Percentiles rank a stretch among this genome's conserved stretches.
Evolutionary conservation across 2,329 filamentous ascomycete species (phyloP).

Genomic region (Alternaria tenuissima): DNA sequence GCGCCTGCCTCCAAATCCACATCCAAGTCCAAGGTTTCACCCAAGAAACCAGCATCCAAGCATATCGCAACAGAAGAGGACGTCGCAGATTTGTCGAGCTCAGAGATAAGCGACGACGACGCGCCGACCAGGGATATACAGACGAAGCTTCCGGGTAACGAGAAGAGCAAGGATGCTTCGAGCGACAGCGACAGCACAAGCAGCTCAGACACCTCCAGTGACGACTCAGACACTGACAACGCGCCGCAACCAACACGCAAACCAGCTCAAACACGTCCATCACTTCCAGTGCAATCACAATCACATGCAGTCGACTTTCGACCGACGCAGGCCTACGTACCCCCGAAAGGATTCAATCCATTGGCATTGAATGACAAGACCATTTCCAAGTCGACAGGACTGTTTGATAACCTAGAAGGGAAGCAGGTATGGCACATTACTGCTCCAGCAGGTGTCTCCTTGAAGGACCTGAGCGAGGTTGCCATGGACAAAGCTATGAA

Average conservation of each 20-base stretch:
- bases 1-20: conserved; percentile 17
- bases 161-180: conserved; percentile 20
- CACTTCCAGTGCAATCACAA: conserved; percentile 22
- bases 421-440: conserved; percentile 86
- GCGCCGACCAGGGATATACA: conserved; percentile 25
- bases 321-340: conserved; percentile 48
- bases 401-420: conserved; percentile 69
- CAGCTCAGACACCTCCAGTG: conserved; percentile 46
- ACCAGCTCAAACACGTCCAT: conserved; percentile 16
- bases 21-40: conserved; percentile 21
- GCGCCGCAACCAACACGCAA: conserved; percentile 28
- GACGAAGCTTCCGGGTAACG: conserved; percentile 24
- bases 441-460: conserved; percentile 72
- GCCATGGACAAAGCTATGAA: conserved; percentile 66
- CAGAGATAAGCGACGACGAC: conserved; percentile 37
- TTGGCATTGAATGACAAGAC: conserved; percentile 57
- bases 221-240: conserved; percentile 49
- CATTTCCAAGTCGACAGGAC: conserved; percentile 47
- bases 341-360: conserved; percentile 58
- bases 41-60: conserved; percentile 34
- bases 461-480: conserved; percentile 71
- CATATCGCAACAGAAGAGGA: conserved; percentile 30
- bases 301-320: conserved; percentile 43
- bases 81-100: conserved; percentile 34
- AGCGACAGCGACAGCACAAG: conserved; percentile 28